Conservation (phyloP, 345 rosid genomes). For the Microcos paniculata region DNA sequence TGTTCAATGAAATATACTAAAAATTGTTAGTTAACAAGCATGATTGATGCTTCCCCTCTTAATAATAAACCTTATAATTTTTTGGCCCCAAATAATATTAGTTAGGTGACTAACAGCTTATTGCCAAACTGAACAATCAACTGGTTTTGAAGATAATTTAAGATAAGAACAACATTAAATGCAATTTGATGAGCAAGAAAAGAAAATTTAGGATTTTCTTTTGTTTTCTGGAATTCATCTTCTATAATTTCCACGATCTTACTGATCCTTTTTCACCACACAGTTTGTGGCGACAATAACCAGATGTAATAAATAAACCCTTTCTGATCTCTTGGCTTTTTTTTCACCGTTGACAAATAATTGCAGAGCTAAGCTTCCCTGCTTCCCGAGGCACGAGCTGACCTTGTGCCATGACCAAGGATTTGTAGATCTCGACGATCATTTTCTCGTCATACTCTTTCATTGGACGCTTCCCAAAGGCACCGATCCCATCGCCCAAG, state of each 20-base stretch:
- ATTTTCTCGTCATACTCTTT: slow-evolving; percentile 61
- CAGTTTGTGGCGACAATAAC: neutral
- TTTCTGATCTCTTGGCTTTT: neutral
- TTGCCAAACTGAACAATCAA: neutral
- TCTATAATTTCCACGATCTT: neutral
- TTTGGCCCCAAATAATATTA: neutral
- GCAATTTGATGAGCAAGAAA: neutral
- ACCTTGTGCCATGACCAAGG: slow-evolving; percentile 50
- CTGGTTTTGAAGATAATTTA: neutral
- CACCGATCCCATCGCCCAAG: neutral
- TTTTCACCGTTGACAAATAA: slow-evolving; percentile 17
- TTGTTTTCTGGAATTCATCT: neutral
- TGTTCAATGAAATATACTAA: neutral
- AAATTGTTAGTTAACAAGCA: neutral
- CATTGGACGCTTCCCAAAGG: slow-evolving; percentile 28
- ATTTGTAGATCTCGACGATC: slow-evolving; percentile 69
- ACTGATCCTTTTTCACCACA: neutral
- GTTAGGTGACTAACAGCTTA: neutral
- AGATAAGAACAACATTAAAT: neutral
- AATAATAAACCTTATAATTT: neutral
- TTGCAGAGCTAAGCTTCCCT: slow-evolving; percentile 26
- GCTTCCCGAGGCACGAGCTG: slow-evolving; percentile 42
- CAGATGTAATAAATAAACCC: neutral
- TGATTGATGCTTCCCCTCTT: neutral
- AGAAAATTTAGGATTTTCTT: neutral